phyloP scores from a whole-genome alignment of 1,139 yeast species.

The Pichiaceae sp. region DNA sequence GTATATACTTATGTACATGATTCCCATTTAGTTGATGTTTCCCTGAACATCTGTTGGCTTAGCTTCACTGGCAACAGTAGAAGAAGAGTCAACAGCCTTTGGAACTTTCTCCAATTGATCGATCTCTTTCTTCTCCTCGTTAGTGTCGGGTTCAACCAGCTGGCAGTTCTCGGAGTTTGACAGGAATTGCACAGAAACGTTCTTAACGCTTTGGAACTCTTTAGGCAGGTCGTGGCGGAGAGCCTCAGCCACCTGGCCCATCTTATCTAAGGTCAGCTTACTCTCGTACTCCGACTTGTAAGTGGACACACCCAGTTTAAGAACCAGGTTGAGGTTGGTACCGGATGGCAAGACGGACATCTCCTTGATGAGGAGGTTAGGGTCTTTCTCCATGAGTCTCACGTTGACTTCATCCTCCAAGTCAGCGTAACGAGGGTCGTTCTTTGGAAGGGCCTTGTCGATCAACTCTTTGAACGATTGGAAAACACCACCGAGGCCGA shows the following conservation, averaged over 20 bases:
- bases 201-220: slow-evolving; percentile 26
- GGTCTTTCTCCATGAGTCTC: slow-evolving; percentile 28
- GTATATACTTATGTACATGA: neutral
- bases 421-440: slow-evolving; percentile 32
- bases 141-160: slow-evolving; percentile 1
- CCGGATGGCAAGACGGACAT: slow-evolving; percentile 60
- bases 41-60: neutral
- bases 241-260: slow-evolving; percentile 32
- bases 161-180: slow-evolving; percentile 9
- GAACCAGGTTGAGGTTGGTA: slow-evolving; percentile 45
- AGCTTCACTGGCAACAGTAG: neutral
- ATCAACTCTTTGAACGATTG: slow-evolving; percentile 68
- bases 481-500: slow-evolving; percentile 71
- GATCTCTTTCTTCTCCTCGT: slow-evolving; percentile 2
- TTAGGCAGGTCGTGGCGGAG: slow-evolving; percentile 24
- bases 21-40: neutral
- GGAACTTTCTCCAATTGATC: neutral
- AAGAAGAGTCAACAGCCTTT: neutral
- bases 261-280: slow-evolving; percentile 33
- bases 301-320: slow-evolving; percentile 32
- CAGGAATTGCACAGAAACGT: slow-evolving; percentile 27
- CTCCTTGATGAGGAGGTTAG: slow-evolving; percentile 30
- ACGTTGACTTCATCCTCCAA: slow-evolving; percentile 30
- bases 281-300: slow-evolving; percentile 32
- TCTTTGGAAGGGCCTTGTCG: slow-evolving; percentile 43